Evolutionary conservation across 2,329 filamentous ascomycete genomes (phyloP).

Genomic region (Colletotrichum sp.): DNA sequence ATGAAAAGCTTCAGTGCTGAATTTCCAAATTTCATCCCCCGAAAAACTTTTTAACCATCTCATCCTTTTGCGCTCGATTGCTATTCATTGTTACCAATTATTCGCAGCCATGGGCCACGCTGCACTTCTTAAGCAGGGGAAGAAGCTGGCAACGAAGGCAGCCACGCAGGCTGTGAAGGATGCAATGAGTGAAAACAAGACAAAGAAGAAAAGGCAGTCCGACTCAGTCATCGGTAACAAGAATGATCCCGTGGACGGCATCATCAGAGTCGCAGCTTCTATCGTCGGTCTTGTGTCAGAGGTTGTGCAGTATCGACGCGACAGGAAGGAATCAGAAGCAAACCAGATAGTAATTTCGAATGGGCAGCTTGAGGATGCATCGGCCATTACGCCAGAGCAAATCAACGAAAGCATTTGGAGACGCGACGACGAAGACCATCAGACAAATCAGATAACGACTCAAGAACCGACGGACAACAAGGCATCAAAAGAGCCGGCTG

Average conservation of each 20-base stretch:
- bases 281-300: slow-evolving; percentile 23
- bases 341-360: background rate
- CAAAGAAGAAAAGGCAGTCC: background rate
- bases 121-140: background rate
- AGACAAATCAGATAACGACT: background rate
- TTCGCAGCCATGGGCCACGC: background rate
- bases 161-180: background rate
- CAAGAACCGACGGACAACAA: background rate
- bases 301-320: slow-evolving; percentile 20
- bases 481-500: background rate
- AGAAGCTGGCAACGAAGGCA: background rate
- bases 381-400: background rate
- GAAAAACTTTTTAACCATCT: background rate
- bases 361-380: background rate
- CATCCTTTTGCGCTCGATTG: background rate
- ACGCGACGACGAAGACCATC: background rate
- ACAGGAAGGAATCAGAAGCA: slow-evolving; percentile 6
- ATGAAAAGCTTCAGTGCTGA: background rate
- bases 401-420: background rate
- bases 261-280: slow-evolving; percentile 20
- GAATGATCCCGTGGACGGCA: slow-evolving; percentile 6
- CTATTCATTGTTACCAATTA: background rate
- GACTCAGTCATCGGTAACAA: background rate
- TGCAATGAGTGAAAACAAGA: background rate
- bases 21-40: background rate